Evolutionary conservation across 2,329 filamentous ascomycete species (phyloP), one percentile per base, ranked within the genome.

Genomic region (Teratosphaeria epicoccoides): DNA sequence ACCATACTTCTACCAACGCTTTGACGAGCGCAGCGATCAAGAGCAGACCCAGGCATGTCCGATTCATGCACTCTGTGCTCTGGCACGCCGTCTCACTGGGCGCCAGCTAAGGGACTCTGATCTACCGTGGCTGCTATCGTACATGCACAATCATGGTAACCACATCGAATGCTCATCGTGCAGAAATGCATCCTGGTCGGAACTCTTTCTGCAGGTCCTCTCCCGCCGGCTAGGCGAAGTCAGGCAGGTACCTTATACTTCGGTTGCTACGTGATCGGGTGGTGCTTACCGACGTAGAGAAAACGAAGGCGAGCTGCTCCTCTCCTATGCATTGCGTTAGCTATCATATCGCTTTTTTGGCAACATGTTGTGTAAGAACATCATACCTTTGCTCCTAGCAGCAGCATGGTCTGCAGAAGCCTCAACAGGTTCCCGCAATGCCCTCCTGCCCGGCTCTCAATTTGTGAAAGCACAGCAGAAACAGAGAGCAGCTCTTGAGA

Each of bases 371-470:
- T 40, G 17, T 6, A 40, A 40, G n/a, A 22, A 20, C 20, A 40
- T 40, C 11, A 17, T 40, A 40, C 14, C 14, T 40, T 7, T 40
- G n/a, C 33, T 57, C 24, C 26, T 52, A 14, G 33, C 43, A 48
- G 51, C 53, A 17, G 47, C 26, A 43, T 40, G 14, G 33, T 49
- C 51, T 10, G 44, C 49, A 33, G 33, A 49, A 24, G 52, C 49
- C 12, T 49, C 46, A 10, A 55, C 49, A 24, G 53, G 48, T 28
- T 52, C 46, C 12, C 46, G 46, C 24, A 33, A 47, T 28, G 24
- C 25, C 20, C 46, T 47, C 20, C 29, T 49, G 17, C 47, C 47
- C 6, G 33, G 33, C 17, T 40, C 33, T 17, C 33, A 40, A 17
- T 40, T 40, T 9, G n/a, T 40, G 2, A 40, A 40, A 40, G 33